These are phyloP conservation scores for Byssoonygena ceratinophila DNA, from an alignment of 2,329 filamentous ascomycete species.

Conservation along the genomic window DNA sequence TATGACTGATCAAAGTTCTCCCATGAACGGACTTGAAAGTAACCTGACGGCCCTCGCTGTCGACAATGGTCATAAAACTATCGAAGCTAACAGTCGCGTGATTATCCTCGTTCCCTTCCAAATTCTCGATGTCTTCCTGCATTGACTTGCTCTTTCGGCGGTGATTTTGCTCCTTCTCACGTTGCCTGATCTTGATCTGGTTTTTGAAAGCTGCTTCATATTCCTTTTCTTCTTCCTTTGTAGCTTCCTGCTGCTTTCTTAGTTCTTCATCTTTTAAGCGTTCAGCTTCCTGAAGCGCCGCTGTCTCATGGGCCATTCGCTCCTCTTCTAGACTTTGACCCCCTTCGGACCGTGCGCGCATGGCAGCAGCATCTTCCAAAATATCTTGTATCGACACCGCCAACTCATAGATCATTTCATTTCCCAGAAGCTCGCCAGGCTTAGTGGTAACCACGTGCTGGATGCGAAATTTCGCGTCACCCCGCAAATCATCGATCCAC, in stretches of 20 bases:
- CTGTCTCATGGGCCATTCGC: slow-evolving; percentile 68
- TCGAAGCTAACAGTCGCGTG: slow-evolving; percentile 35
- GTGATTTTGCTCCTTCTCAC: slow-evolving; percentile 30
- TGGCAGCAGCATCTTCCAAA: slow-evolving; percentile 74
- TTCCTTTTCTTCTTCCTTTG: slow-evolving; percentile 32
- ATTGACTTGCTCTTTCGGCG: slow-evolving; percentile 32
- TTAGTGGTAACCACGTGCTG: slow-evolving; percentile 58
- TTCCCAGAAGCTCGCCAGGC: slow-evolving; percentile 53
- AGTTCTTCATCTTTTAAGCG: slow-evolving; percentile 42
- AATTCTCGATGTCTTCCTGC: slow-evolving; percentile 24
- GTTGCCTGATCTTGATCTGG: slow-evolving; percentile 28
- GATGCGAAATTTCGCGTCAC: slow-evolving; percentile 60
- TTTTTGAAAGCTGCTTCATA: slow-evolving; percentile 32
- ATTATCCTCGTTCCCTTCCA: slow-evolving; percentile 27
- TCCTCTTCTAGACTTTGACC: slow-evolving; percentile 84
- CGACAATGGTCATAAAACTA: slow-evolving; percentile 44
- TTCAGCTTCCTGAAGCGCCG: slow-evolving; percentile 43
- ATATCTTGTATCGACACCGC: slow-evolving; percentile 54
- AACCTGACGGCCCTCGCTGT: slow-evolving; percentile 52
- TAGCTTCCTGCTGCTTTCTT: slow-evolving; percentile 33
- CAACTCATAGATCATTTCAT: slow-evolving; percentile 56
- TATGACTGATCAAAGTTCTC: slow-evolving; percentile 55
- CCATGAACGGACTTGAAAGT: slow-evolving; percentile 62
- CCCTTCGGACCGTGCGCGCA: slow-evolving; percentile 62
- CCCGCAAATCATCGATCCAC: slow-evolving; percentile 53